Conservation (phyloP, 768 basidiomycete species). For the Amanita rubescens region DNA sequence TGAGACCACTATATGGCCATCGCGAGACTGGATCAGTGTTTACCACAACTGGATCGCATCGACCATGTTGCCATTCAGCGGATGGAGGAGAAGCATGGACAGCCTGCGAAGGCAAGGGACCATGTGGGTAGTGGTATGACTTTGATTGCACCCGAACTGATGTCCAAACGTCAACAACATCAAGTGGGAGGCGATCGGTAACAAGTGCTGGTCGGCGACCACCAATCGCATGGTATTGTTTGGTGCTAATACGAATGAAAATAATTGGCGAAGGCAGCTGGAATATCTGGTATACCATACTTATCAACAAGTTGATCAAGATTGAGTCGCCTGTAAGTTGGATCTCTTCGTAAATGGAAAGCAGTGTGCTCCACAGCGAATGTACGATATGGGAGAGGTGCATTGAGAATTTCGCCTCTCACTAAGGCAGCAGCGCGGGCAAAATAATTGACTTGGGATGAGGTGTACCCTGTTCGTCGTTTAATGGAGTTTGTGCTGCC, state of each 20-base stretch:
- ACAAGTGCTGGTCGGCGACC: background rate
- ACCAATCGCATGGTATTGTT: background rate
- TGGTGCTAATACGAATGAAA: background rate
- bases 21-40: constrained; percentile 1
- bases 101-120: constrained; percentile 2
- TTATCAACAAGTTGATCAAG: background rate
- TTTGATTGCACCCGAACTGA: constrained; percentile 5
- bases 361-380: background rate
- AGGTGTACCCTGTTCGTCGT: too few relatives aligned
- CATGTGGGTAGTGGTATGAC: constrained; percentile 3
- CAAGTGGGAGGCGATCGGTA: constrained; percentile 1
- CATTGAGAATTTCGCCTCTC: too few relatives aligned
- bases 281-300: background rate
- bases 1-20: constrained; percentile 9
- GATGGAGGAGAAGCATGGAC: constrained; percentile 9
- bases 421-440: background rate
- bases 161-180: constrained; percentile 9
- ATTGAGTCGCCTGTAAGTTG: background rate
- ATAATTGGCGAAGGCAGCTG: background rate
- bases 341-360: background rate
- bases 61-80: constrained; percentile 1
- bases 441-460: too few relatives aligned
- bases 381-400: background rate
- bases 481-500: too few relatives aligned
- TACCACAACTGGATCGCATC: constrained; percentile 7